Conservation (phyloP, 2,329 filamentous ascomycete genomes). For the Colletotrichum paranaense region DNA sequence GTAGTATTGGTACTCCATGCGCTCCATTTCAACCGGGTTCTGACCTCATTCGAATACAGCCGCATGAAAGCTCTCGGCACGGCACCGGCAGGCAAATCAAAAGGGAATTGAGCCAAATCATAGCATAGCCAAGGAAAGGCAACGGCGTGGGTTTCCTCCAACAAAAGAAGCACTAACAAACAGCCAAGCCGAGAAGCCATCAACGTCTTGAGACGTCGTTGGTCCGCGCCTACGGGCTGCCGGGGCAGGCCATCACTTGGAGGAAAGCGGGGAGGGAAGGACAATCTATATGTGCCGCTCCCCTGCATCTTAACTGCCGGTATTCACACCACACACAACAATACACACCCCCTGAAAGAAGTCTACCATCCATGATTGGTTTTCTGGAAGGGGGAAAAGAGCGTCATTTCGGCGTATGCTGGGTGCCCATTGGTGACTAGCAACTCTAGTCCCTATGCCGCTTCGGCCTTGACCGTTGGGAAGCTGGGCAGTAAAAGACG, state of each 20-base stretch:
- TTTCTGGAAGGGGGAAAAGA: not conserved
- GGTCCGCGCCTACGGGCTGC: conserved; percentile 6
- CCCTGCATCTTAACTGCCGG: conserved; percentile 36
- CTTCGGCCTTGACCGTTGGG: not conserved
- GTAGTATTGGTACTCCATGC: not conserved
- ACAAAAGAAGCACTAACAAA: not conserved
- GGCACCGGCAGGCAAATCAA: not conserved
- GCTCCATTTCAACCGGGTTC: not conserved
- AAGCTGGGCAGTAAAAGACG: not conserved
- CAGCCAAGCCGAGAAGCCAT: not conserved
- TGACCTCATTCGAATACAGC: not conserved
- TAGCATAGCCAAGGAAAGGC: not conserved
- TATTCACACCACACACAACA: not conserved
- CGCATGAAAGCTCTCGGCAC: not conserved
- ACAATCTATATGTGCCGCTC: conserved; percentile 24
- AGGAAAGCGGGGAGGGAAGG: not conserved
- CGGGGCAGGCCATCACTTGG: not conserved
- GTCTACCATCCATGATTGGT: conserved; percentile 10
- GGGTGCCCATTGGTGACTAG: not conserved
- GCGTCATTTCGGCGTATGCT: conserved; percentile 18
- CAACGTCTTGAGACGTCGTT: conserved; percentile 12
- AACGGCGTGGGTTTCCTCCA: not conserved
- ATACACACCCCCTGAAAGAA: not conserved
- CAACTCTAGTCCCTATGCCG: not conserved
- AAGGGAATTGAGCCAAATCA: not conserved